Conservation (phyloP, 441 rosid genomes). For the Bocquillonia castaneifolia region DNA sequence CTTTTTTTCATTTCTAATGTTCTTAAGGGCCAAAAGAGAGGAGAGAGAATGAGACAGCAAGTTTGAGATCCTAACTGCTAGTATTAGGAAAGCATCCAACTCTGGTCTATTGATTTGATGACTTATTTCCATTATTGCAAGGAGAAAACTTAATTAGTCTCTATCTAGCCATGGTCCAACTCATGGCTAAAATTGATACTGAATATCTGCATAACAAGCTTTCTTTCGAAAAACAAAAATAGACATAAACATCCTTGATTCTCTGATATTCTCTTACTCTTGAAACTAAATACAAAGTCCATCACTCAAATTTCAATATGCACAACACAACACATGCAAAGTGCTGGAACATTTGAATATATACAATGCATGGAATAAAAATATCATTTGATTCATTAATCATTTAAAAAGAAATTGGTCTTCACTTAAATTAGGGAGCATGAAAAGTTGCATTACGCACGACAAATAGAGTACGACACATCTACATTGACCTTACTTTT, state of each 20-base stretch:
- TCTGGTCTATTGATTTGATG: background rate
- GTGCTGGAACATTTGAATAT: background rate
- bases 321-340: background rate
- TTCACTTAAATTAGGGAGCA: no score
- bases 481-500: no score
- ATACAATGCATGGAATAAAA: background rate
- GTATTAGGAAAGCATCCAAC: background rate
- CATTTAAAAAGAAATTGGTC: background rate
- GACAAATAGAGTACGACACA: no score
- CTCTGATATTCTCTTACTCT: background rate
- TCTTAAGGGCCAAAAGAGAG: no score
- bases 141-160: background rate
- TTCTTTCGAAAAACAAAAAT: background rate
- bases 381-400: background rate
- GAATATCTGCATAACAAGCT: slow-evolving; percentile 8
- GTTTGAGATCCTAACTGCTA: background rate
- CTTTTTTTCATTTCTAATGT: background rate
- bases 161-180: background rate
- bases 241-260: background rate
- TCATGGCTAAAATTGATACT: no score
- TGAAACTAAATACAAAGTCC: background rate
- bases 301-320: background rate
- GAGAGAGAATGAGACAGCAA: background rate
- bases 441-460: no score
- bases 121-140: background rate